Base-by-base conservation (phyloP, 805 yeast species). In the Priceomyces fermenticarens region DNA sequence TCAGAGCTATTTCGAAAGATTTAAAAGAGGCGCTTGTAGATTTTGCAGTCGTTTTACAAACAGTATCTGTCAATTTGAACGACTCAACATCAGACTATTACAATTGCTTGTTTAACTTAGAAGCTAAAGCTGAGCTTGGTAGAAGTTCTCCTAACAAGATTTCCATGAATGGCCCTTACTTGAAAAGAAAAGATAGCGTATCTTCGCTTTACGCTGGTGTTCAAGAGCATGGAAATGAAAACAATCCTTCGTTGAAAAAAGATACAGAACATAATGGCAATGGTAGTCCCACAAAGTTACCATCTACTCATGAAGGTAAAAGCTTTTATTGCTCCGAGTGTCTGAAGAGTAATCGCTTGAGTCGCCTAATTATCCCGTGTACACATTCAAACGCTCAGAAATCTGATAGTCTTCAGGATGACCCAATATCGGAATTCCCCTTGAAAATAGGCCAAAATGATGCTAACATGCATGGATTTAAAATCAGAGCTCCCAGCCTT, bases 21-120 rank as follows among this genome's bases (percentile, higher is more conserved):
- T 62, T 80, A 45, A 72, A 66, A 43, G 70, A 67, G 12, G 58
- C 80, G 1, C 52, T 77, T 9, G 55, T 60, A 9, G 80, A 77
- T 35, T 79, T 74, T 49, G 57, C 67, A 13, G 32, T 40, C 16
- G 49, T 61, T 31, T 49, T 72, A 36, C 68, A 62, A 43, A 45
- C 52, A n/a, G 48, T 53, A 11, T 52, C 63, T 3, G 40, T 55
- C 9, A 55, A 53, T n/a, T 41, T 55, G 25, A 53, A 51, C 35
- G 60, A 55, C n/a, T 53, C 60, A 4, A 55, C 62, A 25, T 41
- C 42, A 10, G 49, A 43, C 5, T 51, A 43, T 33, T 43, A 43
- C 14, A 41, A 40, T 17, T 38, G 35, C 15, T 40, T 43, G 25
- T 39, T 36, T 13, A 39, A 39, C 17, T 36, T 43, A 16, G 46